Conservation (phyloP, 2,329 filamentous ascomycete species). For the Calonectria multiphialidica region DNA sequence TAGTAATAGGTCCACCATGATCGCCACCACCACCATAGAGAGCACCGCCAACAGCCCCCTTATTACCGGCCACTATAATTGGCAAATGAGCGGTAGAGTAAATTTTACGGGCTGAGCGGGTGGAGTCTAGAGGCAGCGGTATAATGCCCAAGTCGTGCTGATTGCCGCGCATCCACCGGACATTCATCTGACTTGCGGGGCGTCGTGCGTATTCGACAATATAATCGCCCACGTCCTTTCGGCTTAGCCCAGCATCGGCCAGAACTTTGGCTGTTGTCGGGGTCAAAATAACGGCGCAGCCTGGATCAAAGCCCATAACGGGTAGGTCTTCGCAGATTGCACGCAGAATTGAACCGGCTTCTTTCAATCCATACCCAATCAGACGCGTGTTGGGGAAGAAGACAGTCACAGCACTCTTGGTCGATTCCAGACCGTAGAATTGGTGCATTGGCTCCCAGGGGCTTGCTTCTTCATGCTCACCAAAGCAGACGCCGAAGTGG, state of each 20-base stretch:
- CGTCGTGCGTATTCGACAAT: neutral
- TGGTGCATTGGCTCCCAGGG: neutral
- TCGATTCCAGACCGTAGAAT: neutral
- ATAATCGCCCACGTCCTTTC: neutral
- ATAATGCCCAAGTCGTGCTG: neutral
- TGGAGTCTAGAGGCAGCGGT: neutral
- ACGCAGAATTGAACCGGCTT: neutral
- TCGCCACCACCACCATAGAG: neutral
- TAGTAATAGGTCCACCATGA: neutral
- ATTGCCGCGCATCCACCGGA: neutral
- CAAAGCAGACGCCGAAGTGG: neutral
- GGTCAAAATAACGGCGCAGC: neutral
- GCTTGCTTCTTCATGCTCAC: neutral
- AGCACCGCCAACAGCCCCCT: neutral
- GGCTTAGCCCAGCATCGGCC: neutral
- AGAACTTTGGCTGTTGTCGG: neutral
- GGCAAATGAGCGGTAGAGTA: neutral
- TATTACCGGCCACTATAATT: neutral
- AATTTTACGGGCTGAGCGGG: neutral
- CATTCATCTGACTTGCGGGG: neutral
- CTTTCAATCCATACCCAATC: neutral
- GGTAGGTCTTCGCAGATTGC: neutral
- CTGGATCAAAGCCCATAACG: neutral
- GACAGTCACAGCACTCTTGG: neutral
- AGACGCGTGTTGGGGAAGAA: neutral